Evolutionary conservation across 2,329 filamentous ascomycete genomes (phyloP).

Genomic region (Claviceps maximensis): DNA sequence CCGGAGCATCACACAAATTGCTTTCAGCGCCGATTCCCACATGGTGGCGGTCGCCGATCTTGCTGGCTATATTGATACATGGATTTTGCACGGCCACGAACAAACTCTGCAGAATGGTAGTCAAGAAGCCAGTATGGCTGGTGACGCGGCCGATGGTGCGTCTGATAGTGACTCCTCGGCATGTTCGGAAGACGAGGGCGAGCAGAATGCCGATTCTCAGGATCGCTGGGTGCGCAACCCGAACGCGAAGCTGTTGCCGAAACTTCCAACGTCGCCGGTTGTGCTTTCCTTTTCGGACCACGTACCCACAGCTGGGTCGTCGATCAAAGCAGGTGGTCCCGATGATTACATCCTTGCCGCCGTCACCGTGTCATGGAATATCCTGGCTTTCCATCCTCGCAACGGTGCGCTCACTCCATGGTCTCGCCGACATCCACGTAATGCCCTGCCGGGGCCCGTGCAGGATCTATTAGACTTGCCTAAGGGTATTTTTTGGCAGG

Average conservation of each 20-base stretch:
- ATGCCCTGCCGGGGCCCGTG: constrained; percentile 61
- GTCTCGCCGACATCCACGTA: constrained; percentile 72
- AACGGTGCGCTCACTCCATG: constrained; percentile 68
- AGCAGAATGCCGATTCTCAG: constrained; percentile 24
- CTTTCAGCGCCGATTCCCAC: constrained; percentile 70
- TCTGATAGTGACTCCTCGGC: constrained; percentile 28
- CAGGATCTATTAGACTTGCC: constrained; percentile 62
- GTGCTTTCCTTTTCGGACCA: constrained; percentile 54
- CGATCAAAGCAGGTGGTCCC: constrained; percentile 14
- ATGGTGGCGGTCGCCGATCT: constrained; percentile 71
- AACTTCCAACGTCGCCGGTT: constrained; percentile 49
- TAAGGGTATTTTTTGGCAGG: constrained; percentile 77
- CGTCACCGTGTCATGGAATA: constrained; percentile 43
- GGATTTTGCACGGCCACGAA: constrained; percentile 47
- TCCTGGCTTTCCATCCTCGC: constrained; percentile 70
- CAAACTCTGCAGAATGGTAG: constrained; percentile 18
- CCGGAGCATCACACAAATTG: constrained; percentile 56
- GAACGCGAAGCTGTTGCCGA: constrained; percentile 53
- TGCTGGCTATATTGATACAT: constrained; percentile 76
- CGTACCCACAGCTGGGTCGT: constrained; percentile 20
- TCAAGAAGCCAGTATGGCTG: constrained; percentile 17
- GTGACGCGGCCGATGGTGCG: constrained; percentile 20
- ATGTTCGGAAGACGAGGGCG: constrained; percentile 24
- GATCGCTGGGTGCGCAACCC: constrained; percentile 67
- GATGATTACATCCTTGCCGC: constrained; percentile 40